phyloP scores from a whole-genome alignment of 805 yeast genomes.

The Lachancea waltii region DNA sequence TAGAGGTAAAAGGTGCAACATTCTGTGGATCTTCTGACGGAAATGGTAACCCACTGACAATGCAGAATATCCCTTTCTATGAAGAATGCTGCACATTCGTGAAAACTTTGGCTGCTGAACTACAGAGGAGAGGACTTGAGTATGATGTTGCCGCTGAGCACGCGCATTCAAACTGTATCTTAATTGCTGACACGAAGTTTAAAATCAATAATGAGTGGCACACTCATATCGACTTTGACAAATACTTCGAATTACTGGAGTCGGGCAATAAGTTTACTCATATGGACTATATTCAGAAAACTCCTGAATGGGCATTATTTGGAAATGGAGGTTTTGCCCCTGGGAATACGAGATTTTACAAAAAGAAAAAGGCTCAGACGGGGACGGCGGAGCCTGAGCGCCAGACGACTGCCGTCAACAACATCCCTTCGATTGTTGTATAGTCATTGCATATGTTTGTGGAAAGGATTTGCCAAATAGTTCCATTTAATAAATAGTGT shows the following conservation, averaged over 20 bases:
- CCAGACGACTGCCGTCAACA: too few species aligned
- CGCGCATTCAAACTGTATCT: constrained; percentile 88
- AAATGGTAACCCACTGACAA: constrained; percentile 82
- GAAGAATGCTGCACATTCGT: constrained; percentile 84
- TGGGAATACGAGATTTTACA: constrained; percentile 60
- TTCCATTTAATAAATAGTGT: neutral
- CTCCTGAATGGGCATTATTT: constrained; percentile 89
- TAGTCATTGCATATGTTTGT: too few species aligned
- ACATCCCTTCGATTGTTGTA: too few species aligned
- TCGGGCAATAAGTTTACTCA: constrained; percentile 63
- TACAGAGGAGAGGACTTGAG: constrained; percentile 56
- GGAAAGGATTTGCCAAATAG: neutral
- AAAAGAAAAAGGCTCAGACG: constrained; percentile 43
- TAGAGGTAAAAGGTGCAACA: constrained; percentile 92
- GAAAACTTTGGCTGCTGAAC: constrained; percentile 49
- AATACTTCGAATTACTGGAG: constrained; percentile 62
- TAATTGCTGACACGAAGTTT: constrained; percentile 72
- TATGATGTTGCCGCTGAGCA: constrained; percentile 92
- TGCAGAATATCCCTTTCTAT: constrained; percentile 93
- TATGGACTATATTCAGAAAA: constrained; percentile 70
- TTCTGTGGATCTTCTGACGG: constrained; percentile 85
- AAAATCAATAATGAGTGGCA: constrained; percentile 68
- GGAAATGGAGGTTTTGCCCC: constrained; percentile 94
- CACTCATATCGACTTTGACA: constrained; percentile 81
- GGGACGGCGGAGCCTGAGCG: too few species aligned